phyloP scores from a whole-genome alignment of 257 asterid species.

The Solanum acaule region DNA sequence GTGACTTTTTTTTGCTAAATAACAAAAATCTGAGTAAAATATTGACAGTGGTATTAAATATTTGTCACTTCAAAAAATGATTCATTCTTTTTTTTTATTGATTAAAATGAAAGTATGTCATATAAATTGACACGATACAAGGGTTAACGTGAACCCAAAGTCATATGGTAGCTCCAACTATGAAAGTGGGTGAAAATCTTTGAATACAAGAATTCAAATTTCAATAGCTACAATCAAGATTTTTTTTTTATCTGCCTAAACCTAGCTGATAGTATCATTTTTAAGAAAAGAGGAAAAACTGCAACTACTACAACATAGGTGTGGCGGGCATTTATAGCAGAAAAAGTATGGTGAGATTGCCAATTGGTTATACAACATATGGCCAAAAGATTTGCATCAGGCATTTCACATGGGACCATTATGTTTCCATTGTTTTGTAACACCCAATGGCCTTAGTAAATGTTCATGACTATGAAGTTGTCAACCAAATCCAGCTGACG shows the following conservation, averaged over 20 bases:
- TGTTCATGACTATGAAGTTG: background rate
- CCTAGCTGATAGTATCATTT: background rate
- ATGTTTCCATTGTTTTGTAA: slow-evolving; percentile 5
- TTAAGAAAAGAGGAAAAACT: background rate
- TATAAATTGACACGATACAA: no score
- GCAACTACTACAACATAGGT: background rate
- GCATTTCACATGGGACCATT: slow-evolving; percentile 12
- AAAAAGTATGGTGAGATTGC: background rate
- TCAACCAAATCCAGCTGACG: background rate
- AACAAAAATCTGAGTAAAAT: no score
- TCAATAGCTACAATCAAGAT: background rate
- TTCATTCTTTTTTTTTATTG: no score
- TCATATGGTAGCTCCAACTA: background rate
- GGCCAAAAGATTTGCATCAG: background rate
- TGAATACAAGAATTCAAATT: background rate
- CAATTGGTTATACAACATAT: background rate
- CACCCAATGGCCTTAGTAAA: slow-evolving; percentile 13
- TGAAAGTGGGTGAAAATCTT: background rate
- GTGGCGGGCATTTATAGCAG: background rate
- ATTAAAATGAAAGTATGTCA: no score
- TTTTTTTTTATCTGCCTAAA: background rate
- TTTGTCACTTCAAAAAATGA: no score
- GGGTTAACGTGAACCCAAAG: background rate
- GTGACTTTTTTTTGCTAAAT: background rate
- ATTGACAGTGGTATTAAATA: no score